These are phyloP conservation scores for Penstemon eatonii DNA, from an alignment of 257 asterid species.

Conservation along the genomic window DNA sequence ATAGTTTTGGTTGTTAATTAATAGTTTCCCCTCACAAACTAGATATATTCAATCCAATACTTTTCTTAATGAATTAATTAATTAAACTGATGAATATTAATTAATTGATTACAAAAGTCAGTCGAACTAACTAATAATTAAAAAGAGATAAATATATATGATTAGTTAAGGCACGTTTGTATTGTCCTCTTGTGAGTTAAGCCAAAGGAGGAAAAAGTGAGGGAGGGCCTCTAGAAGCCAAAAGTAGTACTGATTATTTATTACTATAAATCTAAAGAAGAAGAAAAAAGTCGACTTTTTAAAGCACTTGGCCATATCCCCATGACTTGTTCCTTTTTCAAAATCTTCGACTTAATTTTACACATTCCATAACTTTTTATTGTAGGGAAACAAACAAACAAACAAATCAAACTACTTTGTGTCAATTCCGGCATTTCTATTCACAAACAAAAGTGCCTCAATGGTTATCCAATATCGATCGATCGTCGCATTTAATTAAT, in stretches of 20 bases:
- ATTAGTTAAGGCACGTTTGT: slow-evolving; percentile 38
- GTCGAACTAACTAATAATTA: neutral
- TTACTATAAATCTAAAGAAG: slow-evolving; percentile 25
- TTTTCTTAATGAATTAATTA: neutral
- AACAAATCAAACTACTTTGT: slow-evolving; percentile 12
- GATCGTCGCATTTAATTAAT: too few species aligned
- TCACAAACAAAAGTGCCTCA: slow-evolving; percentile 16
- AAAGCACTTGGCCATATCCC: slow-evolving; percentile 52
- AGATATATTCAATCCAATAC: neutral
- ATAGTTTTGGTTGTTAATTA: too few species aligned
- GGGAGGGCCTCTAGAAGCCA: slow-evolving; percentile 29
- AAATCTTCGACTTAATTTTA: slow-evolving; percentile 30
- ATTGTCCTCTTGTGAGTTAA: slow-evolving; percentile 50
- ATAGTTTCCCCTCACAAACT: too few species aligned
- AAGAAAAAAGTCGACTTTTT: slow-evolving; percentile 61
- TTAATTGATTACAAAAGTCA: neutral
- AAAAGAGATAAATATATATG: slow-evolving; percentile 17
- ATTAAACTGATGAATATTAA: neutral
- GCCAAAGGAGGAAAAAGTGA: slow-evolving; percentile 28
- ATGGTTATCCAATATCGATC: neutral
- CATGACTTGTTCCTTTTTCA: slow-evolving; percentile 47
- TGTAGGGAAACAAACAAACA: neutral
- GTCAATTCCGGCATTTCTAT: slow-evolving; percentile 13
- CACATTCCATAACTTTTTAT: slow-evolving; percentile 1
- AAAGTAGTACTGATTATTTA: slow-evolving; percentile 14